phyloP scores from a whole-genome alignment of 208 protist species.

The Balamuthia mandrillaris region DNA sequence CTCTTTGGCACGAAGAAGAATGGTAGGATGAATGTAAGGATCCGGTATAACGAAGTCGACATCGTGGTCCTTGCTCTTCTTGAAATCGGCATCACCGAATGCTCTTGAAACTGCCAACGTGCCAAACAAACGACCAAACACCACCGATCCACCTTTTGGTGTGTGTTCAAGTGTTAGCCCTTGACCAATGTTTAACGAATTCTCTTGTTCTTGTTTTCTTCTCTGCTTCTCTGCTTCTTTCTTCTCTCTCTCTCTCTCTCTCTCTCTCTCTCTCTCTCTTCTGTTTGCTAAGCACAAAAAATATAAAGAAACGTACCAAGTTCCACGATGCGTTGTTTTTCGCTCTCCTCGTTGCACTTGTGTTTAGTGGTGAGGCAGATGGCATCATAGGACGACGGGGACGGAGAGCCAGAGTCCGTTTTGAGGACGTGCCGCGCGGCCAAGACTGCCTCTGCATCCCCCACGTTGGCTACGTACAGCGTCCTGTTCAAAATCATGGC shows the following conservation, averaged over 20 bases:
- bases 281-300: too few species aligned
- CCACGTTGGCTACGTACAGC: neutral
- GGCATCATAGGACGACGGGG: too few species aligned
- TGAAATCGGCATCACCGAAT: slow-evolving; percentile 43
- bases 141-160: slow-evolving; percentile 17
- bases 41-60: neutral
- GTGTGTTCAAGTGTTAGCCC: too few species aligned
- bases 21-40: neutral
- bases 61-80: too few species aligned
- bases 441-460: neutral
- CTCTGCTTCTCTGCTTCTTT: too few species aligned
- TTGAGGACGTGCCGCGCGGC: neutral
- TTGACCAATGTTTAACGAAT: too few species aligned
- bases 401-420: too few species aligned
- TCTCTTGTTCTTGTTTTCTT: too few species aligned
- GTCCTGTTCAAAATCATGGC: neutral
- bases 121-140: slow-evolving; percentile 42
- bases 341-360: slow-evolving; percentile 27
- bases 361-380: too few species aligned
- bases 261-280: too few species aligned
- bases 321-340: slow-evolving; percentile 46
- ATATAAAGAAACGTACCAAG: too few species aligned
- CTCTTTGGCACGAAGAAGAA: neutral
- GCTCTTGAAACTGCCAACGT: slow-evolving; percentile 48
- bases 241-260: too few species aligned